Evolutionary conservation across 2,329 filamentous ascomycete genomes (phyloP).

Genomic region (Septoria petroselini): DNA sequence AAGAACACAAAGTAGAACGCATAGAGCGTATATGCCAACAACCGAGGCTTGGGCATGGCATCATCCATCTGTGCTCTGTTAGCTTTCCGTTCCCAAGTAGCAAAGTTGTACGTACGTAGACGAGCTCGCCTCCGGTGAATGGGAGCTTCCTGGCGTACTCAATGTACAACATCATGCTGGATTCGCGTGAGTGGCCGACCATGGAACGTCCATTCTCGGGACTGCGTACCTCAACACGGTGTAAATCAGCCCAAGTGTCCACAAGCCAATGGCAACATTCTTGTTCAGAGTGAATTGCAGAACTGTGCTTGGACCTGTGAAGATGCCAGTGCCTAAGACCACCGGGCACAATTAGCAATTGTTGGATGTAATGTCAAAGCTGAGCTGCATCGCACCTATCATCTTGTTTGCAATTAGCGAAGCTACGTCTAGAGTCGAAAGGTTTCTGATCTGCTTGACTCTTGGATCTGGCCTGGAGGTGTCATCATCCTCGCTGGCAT

Average conservation of each 20-base stretch:
- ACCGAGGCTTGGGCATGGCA: conserved; percentile 11
- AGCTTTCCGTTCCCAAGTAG: neutral
- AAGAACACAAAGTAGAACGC: conserved; percentile 20
- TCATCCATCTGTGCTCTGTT: conserved; percentile 7
- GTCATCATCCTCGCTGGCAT: conserved; percentile 1
- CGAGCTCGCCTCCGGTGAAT: conserved; percentile 20
- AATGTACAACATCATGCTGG: conserved; percentile 19
- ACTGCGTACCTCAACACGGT: conserved; percentile 15
- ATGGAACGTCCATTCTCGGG: neutral
- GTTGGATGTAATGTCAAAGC: neutral
- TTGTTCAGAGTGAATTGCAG: conserved; percentile 20
- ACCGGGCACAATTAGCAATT: neutral
- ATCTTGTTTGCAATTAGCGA: conserved; percentile 27
- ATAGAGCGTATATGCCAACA: conserved; percentile 18
- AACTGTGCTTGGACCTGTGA: conserved; percentile 16
- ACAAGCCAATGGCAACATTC: conserved; percentile 15
- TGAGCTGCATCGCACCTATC: conserved; percentile 14
- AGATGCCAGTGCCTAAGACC: conserved; percentile 21
- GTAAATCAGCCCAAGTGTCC: conserved; percentile 19
- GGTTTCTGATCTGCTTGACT: conserved; percentile 8
- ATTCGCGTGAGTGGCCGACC: neutral
- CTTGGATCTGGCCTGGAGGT: neutral
- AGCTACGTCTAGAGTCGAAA: conserved; percentile 21
- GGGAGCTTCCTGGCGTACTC: conserved; percentile 18
- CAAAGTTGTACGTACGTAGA: conserved; percentile 10